Percentiles rank a stretch among this genome's conserved stretches.
Evolutionary conservation across 192 early-diverging fungal genomes (phyloP).

Genomic region (Coemansia biformis): DNA sequence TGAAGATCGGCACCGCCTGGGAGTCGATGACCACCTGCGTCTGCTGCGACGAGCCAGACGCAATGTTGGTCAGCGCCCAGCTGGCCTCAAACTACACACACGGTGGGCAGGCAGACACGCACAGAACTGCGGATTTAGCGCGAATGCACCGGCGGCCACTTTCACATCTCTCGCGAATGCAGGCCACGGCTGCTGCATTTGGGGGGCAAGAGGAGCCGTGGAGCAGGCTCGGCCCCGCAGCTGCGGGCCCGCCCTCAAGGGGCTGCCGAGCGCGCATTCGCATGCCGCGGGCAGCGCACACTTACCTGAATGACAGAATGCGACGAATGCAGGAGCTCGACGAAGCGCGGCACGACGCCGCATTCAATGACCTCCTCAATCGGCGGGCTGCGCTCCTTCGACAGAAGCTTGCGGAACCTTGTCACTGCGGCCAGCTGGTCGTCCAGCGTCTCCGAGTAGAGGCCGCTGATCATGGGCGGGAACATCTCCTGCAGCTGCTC

Average conservation of each 20-base stretch:
- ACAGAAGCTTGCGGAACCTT: slow-evolving; percentile 91
- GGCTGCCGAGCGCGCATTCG: no score
- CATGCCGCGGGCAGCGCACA: no score
- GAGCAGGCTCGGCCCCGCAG: no score
- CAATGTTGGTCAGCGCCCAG: slow-evolving; percentile 99
- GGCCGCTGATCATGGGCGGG: slow-evolving; percentile 69
- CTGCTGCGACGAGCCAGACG: slow-evolving; percentile 90
- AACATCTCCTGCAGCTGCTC: slow-evolving; percentile 77
- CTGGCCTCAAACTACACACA: slow-evolving; percentile 88
- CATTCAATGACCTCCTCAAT: slow-evolving; percentile 93
- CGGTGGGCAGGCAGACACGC: slow-evolving; percentile 1
- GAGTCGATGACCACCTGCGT: slow-evolving; percentile 91
- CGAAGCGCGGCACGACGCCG: slow-evolving; percentile 90
- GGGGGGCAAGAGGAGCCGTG: no score
- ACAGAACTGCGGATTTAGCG: no score
- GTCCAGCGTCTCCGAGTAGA: slow-evolving; percentile 74
- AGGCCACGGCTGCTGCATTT: no score
- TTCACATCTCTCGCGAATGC: no score
- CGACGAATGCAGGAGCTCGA: slow-evolving; percentile 83
- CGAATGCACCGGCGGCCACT: no score
- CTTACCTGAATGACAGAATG: slow-evolving; percentile 77
- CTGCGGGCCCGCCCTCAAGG: no score
- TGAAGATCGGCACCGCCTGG: slow-evolving; percentile 88
- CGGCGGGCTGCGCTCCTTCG: slow-evolving; percentile 90
- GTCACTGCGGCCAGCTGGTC: slow-evolving; percentile 76